Evolutionary conservation across 2,329 filamentous ascomycete species (phyloP), one percentile per base, ranked within the genome.

Genomic region (Zasmidium cellare): DNA sequence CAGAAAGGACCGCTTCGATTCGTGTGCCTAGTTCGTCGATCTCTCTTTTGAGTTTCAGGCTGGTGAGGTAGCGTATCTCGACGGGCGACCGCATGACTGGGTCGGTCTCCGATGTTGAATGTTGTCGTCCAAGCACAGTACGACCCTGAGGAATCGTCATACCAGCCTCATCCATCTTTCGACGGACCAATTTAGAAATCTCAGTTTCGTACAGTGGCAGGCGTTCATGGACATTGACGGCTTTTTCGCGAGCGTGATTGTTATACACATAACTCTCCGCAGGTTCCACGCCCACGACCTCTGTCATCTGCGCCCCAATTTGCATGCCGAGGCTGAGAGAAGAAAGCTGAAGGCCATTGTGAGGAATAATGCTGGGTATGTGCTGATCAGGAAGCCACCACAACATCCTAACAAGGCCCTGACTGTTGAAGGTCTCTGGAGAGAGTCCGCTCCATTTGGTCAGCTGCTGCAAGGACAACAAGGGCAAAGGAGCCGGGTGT

Each of bases 361-460:
- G 83, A 0, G 92, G 88, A 7, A 96, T 58, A 1, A 90, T 64
- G 1, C 72, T 61, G 6, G 74, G 67, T 62, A 85, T 85, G 56
- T 91, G 87, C 0, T 82, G 77, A 46, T 87, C 78, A 1, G 83
- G 80, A 2, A 87, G 68, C 87, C 92, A 92, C 41, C 92, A 71
- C 1, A 97, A 80, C 79, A 93, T 87, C 50, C 92, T 86, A 2
- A 96, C 87, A 18, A 87, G 82, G 2, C 93, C 93, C 70, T 91
- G 92, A 24, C 80, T 79, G 66, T 96, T 88, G 65, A 96, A 75
- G 44, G 62, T 60, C 52, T 60, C 46, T 25, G 72, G 72, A 1
- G 47, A 81, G 51, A 80, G 80, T 0, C 82, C 48, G 3, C 76
- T 79, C 60, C 80, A 82, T 18, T 6, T 18, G 5, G 81, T 77